Conservation (phyloP, 495 filamentous ascomycete genomes). For the Xylaria longipes region DNA sequence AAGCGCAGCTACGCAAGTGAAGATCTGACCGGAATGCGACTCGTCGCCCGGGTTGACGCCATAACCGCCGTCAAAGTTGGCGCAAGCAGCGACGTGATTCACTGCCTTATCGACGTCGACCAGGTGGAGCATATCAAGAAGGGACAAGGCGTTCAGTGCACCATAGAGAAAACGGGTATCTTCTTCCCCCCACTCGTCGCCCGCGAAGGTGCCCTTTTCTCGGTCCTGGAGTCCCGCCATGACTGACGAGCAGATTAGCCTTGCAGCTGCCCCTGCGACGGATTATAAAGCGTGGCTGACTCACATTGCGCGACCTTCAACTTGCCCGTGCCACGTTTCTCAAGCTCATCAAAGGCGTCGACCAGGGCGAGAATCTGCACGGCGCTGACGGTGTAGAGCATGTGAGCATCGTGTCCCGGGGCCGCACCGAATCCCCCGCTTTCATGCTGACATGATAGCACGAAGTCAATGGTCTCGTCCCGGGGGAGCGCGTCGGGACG, state of each 20-base stretch:
- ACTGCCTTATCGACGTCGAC: constrained; percentile 83
- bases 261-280: background rate
- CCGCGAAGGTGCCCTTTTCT: constrained; percentile 83
- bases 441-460: constrained; percentile 86
- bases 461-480: constrained; percentile 83
- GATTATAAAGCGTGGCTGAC: constrained; percentile 34
- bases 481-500: constrained; percentile 81
- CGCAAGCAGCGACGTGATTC: constrained; percentile 75
- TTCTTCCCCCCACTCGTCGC: constrained; percentile 94
- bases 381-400: constrained; percentile 92
- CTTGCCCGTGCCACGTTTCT: constrained; percentile 71
- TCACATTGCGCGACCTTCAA: constrained; percentile 76
- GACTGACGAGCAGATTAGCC: constrained; percentile 53
- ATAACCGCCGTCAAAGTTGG: constrained; percentile 93
- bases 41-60: constrained; percentile 88
- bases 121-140: constrained; percentile 71
- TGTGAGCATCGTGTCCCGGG: constrained; percentile 92
- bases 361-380: constrained; percentile 87
- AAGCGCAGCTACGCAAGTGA: constrained; percentile 91
- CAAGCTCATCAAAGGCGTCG: constrained; percentile 84
- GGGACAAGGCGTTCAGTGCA: constrained; percentile 83
- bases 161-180: constrained; percentile 95
- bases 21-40: constrained; percentile 91
- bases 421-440: constrained; percentile 92
- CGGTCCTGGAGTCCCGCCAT: constrained; percentile 82